Base-by-base conservation (phyloP, 108 stramenopile genomes). In the Skeletonema grethae region DNA sequence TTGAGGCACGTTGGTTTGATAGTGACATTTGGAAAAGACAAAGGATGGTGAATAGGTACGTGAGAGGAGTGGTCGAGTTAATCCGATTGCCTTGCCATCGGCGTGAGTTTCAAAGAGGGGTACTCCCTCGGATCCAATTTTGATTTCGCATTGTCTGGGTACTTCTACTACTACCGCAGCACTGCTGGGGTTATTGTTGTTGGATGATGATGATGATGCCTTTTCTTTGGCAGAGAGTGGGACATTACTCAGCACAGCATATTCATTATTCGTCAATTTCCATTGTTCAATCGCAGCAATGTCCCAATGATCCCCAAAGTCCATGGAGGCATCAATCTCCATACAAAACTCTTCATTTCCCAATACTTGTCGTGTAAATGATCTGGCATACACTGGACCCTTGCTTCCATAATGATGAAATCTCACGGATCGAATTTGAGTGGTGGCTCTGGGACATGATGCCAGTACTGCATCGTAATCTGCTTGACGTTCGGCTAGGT, bases 311-410 rank as follows among this genome's bases (percentile, higher is more conserved):
- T 85, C 48, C 4, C 79, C 79, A 68, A 99, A 95, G 57, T 89
- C 82, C 50, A 86, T 90, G 69, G 97, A 96, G 4, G 97, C 85
- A 90, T 97, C 97, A 46, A 94, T 91, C 79, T 97, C 95, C 92
- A 99, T 90, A 88, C 97, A 99, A 73, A 96, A 99, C 75, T 99
- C 96, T 87, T 99, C 97, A 67, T 97, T 95, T 29, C 94, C 88
- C 63, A 98, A 72, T 28, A 97, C 55, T 60, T 93, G 88, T 24
- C 92, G 79, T 32, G 76, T 80, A 66, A 93, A 75, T 8, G 80
- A 82, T 25, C 95, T 82, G 12, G 95, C 92, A 74, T 81, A 91
- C 9, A 82, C 74, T 0, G 95, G 95, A 3, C 95, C 95, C 65
- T 88, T 92, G 59, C 91, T 87, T 29, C 69, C 83, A 29, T 81